A percentile compares a stretch with the other conserved stretches of the same genome.
Evolutionary conservation across 345 rosid genomes (phyloP).

Genomic region (Populus simonii): DNA sequence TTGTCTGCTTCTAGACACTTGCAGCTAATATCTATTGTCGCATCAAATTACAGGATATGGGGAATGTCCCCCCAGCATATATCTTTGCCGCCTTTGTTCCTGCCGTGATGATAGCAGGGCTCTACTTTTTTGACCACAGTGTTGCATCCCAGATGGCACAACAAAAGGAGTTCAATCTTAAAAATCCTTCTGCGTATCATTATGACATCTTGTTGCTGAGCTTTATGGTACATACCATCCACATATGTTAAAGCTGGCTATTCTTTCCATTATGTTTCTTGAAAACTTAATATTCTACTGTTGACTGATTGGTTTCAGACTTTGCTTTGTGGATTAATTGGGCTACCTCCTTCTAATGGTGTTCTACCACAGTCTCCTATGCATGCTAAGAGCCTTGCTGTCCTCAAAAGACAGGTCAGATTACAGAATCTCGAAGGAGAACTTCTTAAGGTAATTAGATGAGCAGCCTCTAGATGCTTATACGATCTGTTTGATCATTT

Average conservation of each 20-base stretch:
- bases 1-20: background rate
- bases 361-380: conserved; percentile 95
- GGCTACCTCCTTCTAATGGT: conserved; percentile 83
- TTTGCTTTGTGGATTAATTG: conserved; percentile 73
- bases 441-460: background rate
- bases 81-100: conserved; percentile 75
- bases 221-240: conserved; percentile 45
- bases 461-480: conserved; percentile 6
- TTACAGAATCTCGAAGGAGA: background rate
- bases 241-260: background rate
- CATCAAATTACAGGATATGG: conserved; percentile 59
- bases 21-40: too few species aligned
- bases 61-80: conserved; percentile 53
- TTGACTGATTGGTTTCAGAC: conserved; percentile 40
- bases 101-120: conserved; percentile 73
- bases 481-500: background rate
- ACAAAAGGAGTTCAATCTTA: conserved; percentile 81
- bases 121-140: conserved; percentile 82
- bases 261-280: background rate
- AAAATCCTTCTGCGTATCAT: conserved; percentile 77
- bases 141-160: conserved; percentile 84
- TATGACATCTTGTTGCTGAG: conserved; percentile 71
- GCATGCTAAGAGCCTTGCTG: conserved; percentile 89
- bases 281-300: background rate
- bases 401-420: conserved; percentile 62